A percentile compares a stretch with the other conserved stretches of the same genome.
phyloP scores from a whole-genome alignment of 352 stramenopile species.

The Peronosclerospora sorghi region DNA sequence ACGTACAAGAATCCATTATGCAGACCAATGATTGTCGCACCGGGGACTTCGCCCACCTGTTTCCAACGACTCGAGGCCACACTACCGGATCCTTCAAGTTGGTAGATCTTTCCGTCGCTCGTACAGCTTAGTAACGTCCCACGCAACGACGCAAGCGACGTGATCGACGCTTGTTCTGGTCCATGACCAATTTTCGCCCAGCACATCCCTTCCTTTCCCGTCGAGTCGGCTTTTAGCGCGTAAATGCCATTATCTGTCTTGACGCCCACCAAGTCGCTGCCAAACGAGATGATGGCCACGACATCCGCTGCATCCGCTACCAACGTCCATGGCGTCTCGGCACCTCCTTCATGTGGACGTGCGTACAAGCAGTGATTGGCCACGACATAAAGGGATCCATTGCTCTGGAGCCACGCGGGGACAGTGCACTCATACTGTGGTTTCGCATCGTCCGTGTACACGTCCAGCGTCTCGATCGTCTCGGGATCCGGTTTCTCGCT shows the following conservation, averaged over 20 bases:
- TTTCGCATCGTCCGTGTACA: slow-evolving; percentile 20
- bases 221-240: slow-evolving; percentile 29
- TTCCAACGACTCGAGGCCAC: slow-evolving; percentile 59
- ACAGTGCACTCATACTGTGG: slow-evolving; percentile 32
- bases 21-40: slow-evolving; percentile 39
- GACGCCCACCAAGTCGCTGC: slow-evolving; percentile 51
- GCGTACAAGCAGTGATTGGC: slow-evolving; percentile 44
- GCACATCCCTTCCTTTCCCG: slow-evolving; percentile 10
- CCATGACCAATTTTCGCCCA: slow-evolving; percentile 50
- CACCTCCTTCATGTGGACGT: slow-evolving; percentile 43
- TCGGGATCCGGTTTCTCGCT: slow-evolving; percentile 34
- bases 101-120: slow-evolving; percentile 41
- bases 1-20: slow-evolving; percentile 70
- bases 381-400: slow-evolving; percentile 65
- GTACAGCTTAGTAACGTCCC: slow-evolving; percentile 58
- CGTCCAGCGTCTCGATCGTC: neutral
- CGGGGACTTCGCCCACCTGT: slow-evolving; percentile 31
- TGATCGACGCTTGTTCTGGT: slow-evolving; percentile 26
- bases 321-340: slow-evolving; percentile 25
- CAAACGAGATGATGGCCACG: slow-evolving; percentile 62
- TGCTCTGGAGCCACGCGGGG: slow-evolving; percentile 63
- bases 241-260: slow-evolving; percentile 45
- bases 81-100: slow-evolving; percentile 48
- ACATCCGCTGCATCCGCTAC: slow-evolving; percentile 34
- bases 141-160: slow-evolving; percentile 54